Evolutionary conservation across 108 stramenopile genomes (phyloP), one percentile per base, ranked within the genome.

Genomic region (Aurantiochytrium sp.): DNA sequence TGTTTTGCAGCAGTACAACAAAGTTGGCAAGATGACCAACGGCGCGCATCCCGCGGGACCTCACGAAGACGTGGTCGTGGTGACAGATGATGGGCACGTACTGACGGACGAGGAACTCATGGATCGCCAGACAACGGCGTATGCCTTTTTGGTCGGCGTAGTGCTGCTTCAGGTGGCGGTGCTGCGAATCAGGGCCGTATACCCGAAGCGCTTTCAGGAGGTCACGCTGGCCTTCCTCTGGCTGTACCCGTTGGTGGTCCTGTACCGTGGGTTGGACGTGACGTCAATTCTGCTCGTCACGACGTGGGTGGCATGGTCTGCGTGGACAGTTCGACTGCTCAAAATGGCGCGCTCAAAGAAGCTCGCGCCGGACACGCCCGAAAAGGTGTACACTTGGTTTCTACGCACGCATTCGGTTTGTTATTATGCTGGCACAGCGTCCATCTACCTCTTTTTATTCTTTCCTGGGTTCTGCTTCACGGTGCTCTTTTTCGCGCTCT

Each of bases 381-480:
- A 83, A 45, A 83, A 53, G 76, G 76, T 83, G 76, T 83, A 83
- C 76, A n/a, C 49, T 6, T 83, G 76, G 76, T 83, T 83, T 23
- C 51, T 83, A 4, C 49, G 25, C 23, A 83, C 76, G 76, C 76
- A 83, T 4, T 25, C 45, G n/a, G 0, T 83, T 12, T 83, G 76
- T 45, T 83, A 83, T 23, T 83, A 25, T 6, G n/a, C 25, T 23
- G 76, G 76, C 10, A 83, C 51, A 23, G 12, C 12, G 23, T 47
- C 76, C 45, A 83, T 83, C 49, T 83, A 83, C 51, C 49, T 53
- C 19, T 83, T 83, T 45, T 23, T 83, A 6, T 23, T 83, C 49
- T 6, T 83, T 12, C 76, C 76, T 6, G 45, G 49, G n/a, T 12
- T 83, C 45, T 53, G 76, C 76, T 83, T 83, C 76, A 25, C 76